Evolutionary conservation across 768 basidiomycete species (phyloP), one percentile per base, ranked within the genome.

Genomic region (Rubroboletus pulcherrimus): DNA sequence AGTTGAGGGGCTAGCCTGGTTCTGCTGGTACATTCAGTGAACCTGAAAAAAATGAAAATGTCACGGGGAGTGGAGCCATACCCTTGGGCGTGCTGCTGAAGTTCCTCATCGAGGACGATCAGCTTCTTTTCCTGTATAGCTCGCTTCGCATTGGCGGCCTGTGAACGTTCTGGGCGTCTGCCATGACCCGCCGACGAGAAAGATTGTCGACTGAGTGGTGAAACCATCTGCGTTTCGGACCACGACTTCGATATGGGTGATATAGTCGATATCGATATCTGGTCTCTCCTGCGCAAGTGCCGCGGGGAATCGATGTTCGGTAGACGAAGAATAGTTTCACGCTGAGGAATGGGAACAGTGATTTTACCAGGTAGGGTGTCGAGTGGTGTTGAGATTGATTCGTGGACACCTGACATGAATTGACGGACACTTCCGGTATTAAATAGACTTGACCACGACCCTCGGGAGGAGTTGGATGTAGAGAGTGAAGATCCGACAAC

Each of bases 361-460:
- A 64, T 61, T 53, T 60, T 63, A 38, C 56, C 49, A 41, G 61
- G 63, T 3, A 67, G 26, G 15, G 60, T 60, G 17, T 70, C 69
- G 4, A 73, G 63, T 8, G 78, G 77, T 19, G 73, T 77, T 39
- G 69, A 70, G 17, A 78, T 71, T 1, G 78, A 74, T 59, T 82
- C 84, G 34, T 82, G 80, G 30, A 83, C 74, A 33, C 85, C 82
- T 11, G 77, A 76, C 60, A 91, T 83, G 55, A 91, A 81, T 53
- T 89, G 86, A 29, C 86, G 78, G 71, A 91, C 75, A 41, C 76
- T 80, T 17, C 81, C 81, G 1, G 87, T 74, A 56, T 83, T 86
- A 66, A 90, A 88, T 11, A 92, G 65, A 63, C 84, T 91, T 0
- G 89, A 87, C 91, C 91, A 92, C 0, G 91, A 90, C 9, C 84